A percentile compares a stretch with the other conserved stretches of the same genome.
Conservation (phyloP, 306 rosid species). For the Purshia tridentata region DNA sequence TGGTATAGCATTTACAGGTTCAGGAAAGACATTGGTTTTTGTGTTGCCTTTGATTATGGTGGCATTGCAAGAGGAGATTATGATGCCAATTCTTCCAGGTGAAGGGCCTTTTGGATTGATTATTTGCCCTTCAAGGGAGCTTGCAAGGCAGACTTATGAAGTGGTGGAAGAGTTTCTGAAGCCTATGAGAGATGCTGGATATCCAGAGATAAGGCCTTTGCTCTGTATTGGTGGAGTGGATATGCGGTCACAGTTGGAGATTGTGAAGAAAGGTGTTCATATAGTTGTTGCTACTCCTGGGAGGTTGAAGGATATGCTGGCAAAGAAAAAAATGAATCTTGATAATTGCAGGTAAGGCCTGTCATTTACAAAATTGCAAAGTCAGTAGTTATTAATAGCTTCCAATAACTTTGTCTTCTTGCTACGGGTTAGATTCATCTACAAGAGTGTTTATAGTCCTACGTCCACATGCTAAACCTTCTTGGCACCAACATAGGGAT, state of each 20-base stretch:
- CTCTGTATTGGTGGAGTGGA: conserved; percentile 94
- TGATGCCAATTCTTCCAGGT: conserved; percentile 89
- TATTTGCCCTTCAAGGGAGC: conserved; percentile 90
- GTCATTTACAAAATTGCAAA: neutral
- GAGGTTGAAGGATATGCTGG: conserved; percentile 90
- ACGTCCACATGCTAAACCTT: neutral
- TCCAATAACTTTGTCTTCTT: neutral
- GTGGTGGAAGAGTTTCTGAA: conserved; percentile 70
- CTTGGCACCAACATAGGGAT: neutral
- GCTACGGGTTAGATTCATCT: neutral
- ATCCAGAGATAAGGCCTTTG: conserved; percentile 81
- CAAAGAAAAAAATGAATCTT: conserved; percentile 94
- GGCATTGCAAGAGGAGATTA: conserved; percentile 88
- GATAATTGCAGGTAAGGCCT: conserved; percentile 65
- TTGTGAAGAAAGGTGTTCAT: conserved; percentile 90
- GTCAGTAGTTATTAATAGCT: too few relatives aligned
- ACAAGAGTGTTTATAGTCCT: too few relatives aligned
- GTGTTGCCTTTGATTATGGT: conserved; percentile 92
- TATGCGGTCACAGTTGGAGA: conserved; percentile 78
- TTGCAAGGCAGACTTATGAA: conserved; percentile 92
- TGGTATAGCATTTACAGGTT: conserved; percentile 93
- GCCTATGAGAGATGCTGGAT: conserved; percentile 82
- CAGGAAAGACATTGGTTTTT: conserved; percentile 87
- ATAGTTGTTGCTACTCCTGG: conserved; percentile 97
- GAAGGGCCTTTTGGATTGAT: conserved; percentile 89